phyloP scores from a whole-genome alignment of 1,284 basidiomycete genomes.

The Macrocystidia cucumis region DNA sequence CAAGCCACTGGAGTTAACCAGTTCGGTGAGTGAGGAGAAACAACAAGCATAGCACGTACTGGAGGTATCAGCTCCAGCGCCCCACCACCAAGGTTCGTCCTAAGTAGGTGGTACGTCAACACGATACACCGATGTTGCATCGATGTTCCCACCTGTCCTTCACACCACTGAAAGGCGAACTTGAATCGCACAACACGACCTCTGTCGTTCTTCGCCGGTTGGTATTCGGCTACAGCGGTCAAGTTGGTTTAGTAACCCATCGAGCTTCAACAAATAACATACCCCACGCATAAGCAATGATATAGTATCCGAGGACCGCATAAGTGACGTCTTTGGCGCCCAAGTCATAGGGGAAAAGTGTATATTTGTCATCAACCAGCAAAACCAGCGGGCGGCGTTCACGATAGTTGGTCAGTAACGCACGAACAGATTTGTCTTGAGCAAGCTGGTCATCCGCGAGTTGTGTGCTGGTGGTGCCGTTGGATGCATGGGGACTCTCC shows the following conservation, averaged over 20 bases:
- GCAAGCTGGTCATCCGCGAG: slow-evolving; percentile 54
- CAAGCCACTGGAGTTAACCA: too few species aligned
- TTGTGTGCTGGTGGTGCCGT: slow-evolving; percentile 28
- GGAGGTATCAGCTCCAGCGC: slow-evolving; percentile 4
- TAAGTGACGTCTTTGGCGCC: slow-evolving; percentile 44
- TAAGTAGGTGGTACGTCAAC: too few species aligned
- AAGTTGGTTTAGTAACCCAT: slow-evolving; percentile 1
- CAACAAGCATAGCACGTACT: slow-evolving; percentile 3
- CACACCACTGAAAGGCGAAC: slow-evolving; percentile 76
- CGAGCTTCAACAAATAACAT: slow-evolving; percentile 16
- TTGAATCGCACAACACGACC: slow-evolving; percentile 61
- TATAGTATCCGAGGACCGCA: slow-evolving; percentile 67
- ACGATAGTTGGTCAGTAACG: slow-evolving; percentile 49
- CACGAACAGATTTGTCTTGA: slow-evolving; percentile 60
- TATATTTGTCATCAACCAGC: slow-evolving; percentile 65
- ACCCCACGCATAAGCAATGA: slow-evolving; percentile 70
- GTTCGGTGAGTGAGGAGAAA: neutral
- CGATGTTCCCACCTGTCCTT: slow-evolving; percentile 41
- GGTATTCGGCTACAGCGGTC: slow-evolving; percentile 48
- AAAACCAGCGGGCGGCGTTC: slow-evolving; percentile 51
- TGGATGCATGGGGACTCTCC: slow-evolving; percentile 37
- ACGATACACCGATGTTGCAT: too few species aligned
- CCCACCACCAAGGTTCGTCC: slow-evolving; percentile 48
- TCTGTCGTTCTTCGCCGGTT: slow-evolving; percentile 33
- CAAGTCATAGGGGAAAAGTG: slow-evolving; percentile 63